phyloP scores from a whole-genome alignment of 768 basidiomycete genomes.

The Kwoniella botswanensis region DNA sequence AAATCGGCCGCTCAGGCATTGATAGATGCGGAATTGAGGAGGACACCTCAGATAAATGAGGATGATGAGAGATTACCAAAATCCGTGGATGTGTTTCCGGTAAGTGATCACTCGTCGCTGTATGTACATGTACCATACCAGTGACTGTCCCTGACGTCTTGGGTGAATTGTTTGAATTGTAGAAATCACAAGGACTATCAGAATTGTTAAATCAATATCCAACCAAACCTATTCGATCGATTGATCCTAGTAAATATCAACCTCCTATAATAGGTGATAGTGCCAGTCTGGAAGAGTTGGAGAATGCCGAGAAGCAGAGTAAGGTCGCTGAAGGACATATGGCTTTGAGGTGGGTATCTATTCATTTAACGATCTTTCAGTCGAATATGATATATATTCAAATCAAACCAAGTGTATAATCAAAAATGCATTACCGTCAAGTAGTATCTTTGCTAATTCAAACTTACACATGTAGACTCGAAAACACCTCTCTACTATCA shows the following conservation, averaged over 20 bases:
- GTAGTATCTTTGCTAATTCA: neutral
- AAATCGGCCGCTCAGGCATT: conserved; percentile 48
- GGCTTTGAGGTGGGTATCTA: conserved; percentile 46
- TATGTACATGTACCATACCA: neutral
- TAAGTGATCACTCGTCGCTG: conserved; percentile 24
- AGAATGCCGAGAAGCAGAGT: conserved; percentile 45
- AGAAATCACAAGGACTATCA: conserved; percentile 49
- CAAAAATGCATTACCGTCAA: too few relatives aligned
- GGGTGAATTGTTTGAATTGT: neutral
- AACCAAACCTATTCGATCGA: conserved; percentile 43
- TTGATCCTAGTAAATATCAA: conserved; percentile 52
- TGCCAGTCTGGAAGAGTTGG: conserved; percentile 42
- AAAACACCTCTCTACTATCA: conserved; percentile 79
- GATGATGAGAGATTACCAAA: conserved; percentile 52
- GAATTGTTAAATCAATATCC: conserved; percentile 40
- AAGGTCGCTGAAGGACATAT: conserved; percentile 54
- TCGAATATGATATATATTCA: neutral
- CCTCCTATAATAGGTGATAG: conserved; percentile 26
- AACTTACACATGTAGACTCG: conserved; percentile 64
- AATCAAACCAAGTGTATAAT: too few relatives aligned
- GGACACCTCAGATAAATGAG: conserved; percentile 35
- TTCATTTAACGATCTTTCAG: neutral
- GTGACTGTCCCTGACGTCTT: neutral
- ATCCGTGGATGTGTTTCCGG: conserved; percentile 49
- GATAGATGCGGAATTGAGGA: conserved; percentile 53